A percentile compares a stretch with the other conserved stretches of the same genome.
phyloP scores from a whole-genome alignment of 129 eudicot genomes.

The Escallonia herrerae region DNA sequence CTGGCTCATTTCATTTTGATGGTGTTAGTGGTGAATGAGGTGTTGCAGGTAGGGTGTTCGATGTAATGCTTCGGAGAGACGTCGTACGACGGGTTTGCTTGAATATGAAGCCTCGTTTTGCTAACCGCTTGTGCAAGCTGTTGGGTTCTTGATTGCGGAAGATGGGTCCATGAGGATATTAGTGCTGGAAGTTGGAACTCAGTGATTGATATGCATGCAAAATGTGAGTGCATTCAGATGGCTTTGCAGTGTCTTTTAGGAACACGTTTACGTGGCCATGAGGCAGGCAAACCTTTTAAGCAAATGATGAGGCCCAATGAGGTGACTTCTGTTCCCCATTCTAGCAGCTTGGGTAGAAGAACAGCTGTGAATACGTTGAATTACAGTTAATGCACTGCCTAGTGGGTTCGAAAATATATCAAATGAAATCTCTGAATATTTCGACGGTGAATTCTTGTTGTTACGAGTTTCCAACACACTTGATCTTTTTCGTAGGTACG shows the following conservation, averaged over 20 bases:
- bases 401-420: too few relatives aligned
- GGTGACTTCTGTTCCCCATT: conserved; percentile 18
- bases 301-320: conserved; percentile 11
- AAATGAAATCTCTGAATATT: too few relatives aligned
- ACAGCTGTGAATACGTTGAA: too few relatives aligned
- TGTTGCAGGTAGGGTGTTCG: conserved; percentile 26
- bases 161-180: conserved; percentile 18
- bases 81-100: conserved; percentile 14
- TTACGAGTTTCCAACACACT: too few relatives aligned
- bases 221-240: conserved; percentile 17
- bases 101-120: neutral
- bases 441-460: too few relatives aligned
- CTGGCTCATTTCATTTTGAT: conserved; percentile 13
- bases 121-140: conserved; percentile 12
- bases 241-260: conserved; percentile 1
- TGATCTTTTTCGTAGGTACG: too few relatives aligned
- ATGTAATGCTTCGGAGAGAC: conserved; percentile 25
- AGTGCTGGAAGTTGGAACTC: conserved; percentile 6
- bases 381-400: too few relatives aligned
- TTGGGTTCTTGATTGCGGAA: conserved; percentile 13
- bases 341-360: conserved; percentile 14
- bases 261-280: conserved; percentile 9
- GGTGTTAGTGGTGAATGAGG: conserved; percentile 1
- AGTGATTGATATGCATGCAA: conserved; percentile 16
- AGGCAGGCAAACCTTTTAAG: conserved; percentile 6